Conservation (phyloP, 2,329 filamentous ascomycete genomes). For the Cordyceps farinosa region DNA sequence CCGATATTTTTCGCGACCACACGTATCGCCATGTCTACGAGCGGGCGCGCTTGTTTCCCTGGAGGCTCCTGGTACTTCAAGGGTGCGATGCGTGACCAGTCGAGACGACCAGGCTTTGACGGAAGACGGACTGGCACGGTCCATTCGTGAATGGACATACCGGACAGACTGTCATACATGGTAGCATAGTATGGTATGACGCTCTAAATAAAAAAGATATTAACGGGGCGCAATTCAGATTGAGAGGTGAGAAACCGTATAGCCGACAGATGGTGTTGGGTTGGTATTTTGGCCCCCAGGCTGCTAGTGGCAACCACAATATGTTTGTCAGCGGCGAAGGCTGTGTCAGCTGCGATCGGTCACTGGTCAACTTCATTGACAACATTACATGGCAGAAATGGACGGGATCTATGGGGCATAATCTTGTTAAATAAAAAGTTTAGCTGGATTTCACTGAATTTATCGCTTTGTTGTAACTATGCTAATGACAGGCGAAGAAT, state of each 20-base stretch:
- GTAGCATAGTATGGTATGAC: slow-evolving; percentile 1
- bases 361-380: neutral
- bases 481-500: slow-evolving; percentile 2
- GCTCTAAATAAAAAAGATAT: neutral
- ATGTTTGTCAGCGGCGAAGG: slow-evolving; percentile 7
- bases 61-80: slow-evolving; percentile 23
- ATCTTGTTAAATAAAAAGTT: neutral
- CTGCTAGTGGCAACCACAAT: neutral
- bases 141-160: slow-evolving; percentile 38
- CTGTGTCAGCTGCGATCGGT: neutral
- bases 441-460: neutral
- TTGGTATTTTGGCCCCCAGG: neutral
- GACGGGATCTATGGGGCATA: neutral
- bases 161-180: slow-evolving; percentile 34
- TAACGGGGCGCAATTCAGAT: neutral
- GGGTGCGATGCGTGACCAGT: slow-evolving; percentile 36
- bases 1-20: slow-evolving; percentile 37
- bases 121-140: slow-evolving; percentile 29
- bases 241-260: neutral
- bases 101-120: slow-evolving; percentile 24
- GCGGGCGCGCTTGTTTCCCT: slow-evolving; percentile 31
- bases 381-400: neutral
- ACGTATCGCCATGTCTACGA: slow-evolving; percentile 38
- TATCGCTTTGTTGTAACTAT: neutral
- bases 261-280: neutral